These are phyloP conservation scores for Populus trichocarpa DNA, from an alignment of 441 rosid species.

Conservation along the genomic window DNA sequence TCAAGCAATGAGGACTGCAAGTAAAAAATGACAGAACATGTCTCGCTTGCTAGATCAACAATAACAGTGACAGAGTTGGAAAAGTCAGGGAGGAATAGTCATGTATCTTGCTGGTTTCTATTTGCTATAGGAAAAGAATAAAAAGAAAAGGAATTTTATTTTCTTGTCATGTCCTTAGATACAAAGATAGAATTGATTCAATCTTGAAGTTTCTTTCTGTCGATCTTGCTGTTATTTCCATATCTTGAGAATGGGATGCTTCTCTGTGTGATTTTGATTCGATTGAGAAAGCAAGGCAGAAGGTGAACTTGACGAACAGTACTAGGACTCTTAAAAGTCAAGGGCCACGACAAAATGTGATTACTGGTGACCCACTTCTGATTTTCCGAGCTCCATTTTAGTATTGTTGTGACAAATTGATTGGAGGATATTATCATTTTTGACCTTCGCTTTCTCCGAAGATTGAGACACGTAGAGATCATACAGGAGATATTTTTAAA, in stretches of 20 bases:
- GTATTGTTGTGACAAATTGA: not conserved
- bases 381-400: not conserved
- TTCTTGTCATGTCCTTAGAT: not conserved
- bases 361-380: not conserved
- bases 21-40: too few relatives aligned
- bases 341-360: not conserved
- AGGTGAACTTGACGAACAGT: not conserved
- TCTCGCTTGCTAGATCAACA: too few relatives aligned
- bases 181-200: not conserved
- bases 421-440: too few relatives aligned
- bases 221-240: not conserved
- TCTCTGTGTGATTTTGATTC: not conserved
- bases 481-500: not conserved
- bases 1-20: too few relatives aligned
- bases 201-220: not conserved
- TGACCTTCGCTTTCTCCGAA: not conserved
- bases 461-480: not conserved
- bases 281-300: not conserved
- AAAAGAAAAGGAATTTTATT: not conserved
- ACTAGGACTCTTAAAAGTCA: not conserved
- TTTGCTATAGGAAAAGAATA: not conserved
- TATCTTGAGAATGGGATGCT: not conserved
- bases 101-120: too few relatives aligned
- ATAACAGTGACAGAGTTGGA: too few relatives aligned
- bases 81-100: too few relatives aligned